These are phyloP conservation scores for Myxozyma geophila DNA, from an alignment of 805 yeast species.

Conservation along the genomic window DNA sequence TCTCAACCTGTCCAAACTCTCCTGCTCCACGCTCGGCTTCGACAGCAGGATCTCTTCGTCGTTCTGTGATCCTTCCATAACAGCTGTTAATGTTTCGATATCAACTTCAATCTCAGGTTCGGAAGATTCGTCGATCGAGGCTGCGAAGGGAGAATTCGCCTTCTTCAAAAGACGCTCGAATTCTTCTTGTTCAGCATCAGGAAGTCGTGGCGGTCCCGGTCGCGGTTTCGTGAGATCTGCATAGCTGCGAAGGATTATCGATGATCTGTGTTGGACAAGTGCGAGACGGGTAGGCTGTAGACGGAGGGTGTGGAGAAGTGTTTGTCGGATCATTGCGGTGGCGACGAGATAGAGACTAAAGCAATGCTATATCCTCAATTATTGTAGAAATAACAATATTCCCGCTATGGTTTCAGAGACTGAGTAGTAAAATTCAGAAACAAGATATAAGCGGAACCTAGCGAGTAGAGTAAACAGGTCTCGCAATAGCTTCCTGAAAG, in stretches of 20 bases:
- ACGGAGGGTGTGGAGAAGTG: background rate
- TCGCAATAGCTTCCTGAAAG: no score
- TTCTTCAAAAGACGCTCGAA: constrained; percentile 82
- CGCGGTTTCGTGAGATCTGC: constrained; percentile 29
- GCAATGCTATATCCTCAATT: no score
- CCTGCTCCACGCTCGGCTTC: constrained; percentile 2
- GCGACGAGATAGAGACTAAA: background rate
- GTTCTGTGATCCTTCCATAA: constrained; percentile 68
- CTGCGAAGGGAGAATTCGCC: constrained; percentile 54
- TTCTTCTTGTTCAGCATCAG: constrained; percentile 83
- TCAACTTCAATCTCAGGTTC: constrained; percentile 19
- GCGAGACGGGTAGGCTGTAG: background rate
- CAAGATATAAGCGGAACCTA: no score
- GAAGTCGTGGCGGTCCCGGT: constrained; percentile 73
- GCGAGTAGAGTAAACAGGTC: no score
- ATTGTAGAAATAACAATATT: no score
- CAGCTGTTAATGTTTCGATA: constrained; percentile 18
- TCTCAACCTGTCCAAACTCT: constrained; percentile 46
- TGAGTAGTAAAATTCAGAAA: no score
- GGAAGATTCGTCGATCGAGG: background rate
- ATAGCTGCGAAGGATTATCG: background rate
- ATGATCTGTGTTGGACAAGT: background rate
- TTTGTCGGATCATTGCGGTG: constrained; percentile 6
- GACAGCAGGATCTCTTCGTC: constrained; percentile 30
- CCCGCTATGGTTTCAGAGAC: background rate